These are phyloP conservation scores for Phlebiopsis flavidoalba DNA, from an alignment of 768 basidiomycete genomes.

Conservation along the genomic window DNA sequence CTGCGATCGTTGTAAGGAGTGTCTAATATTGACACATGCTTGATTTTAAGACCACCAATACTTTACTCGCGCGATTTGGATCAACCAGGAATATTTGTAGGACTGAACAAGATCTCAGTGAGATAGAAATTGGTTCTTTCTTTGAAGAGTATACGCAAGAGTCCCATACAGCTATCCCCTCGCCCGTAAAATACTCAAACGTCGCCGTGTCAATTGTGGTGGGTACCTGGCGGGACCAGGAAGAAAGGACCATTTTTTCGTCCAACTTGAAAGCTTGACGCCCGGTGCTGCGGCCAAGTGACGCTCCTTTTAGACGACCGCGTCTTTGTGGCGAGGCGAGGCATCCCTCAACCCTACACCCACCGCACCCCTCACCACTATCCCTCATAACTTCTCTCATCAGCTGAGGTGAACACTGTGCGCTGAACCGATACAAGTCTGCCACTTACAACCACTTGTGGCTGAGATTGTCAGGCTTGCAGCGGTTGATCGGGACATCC, in stretches of 20 bases:
- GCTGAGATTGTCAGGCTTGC: constrained; percentile 10
- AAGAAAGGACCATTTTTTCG: neutral
- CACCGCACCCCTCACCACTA: neutral
- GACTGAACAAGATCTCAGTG: no score
- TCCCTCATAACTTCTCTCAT: neutral
- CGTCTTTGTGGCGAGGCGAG: neutral
- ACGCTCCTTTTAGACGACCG: neutral
- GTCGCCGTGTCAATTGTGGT: no score
- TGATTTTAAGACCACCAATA: no score
- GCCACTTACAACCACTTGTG: constrained; percentile 5
- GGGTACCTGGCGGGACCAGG: no score
- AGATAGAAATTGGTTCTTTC: no score
- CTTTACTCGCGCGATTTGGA: no score
- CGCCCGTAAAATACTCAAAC: no score
- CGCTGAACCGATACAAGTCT: constrained; percentile 12
- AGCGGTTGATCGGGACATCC: constrained; percentile 1
- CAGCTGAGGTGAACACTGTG: neutral
- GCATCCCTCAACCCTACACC: neutral
- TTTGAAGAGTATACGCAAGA: no score
- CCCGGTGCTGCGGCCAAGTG: neutral
- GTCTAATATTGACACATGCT: no score
- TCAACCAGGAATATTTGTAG: no score
- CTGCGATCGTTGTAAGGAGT: no score
- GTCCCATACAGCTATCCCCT: no score
- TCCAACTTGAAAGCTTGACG: neutral